phyloP scores from a whole-genome alignment of 805 yeast species.

The Ogataea siamensis region DNA sequence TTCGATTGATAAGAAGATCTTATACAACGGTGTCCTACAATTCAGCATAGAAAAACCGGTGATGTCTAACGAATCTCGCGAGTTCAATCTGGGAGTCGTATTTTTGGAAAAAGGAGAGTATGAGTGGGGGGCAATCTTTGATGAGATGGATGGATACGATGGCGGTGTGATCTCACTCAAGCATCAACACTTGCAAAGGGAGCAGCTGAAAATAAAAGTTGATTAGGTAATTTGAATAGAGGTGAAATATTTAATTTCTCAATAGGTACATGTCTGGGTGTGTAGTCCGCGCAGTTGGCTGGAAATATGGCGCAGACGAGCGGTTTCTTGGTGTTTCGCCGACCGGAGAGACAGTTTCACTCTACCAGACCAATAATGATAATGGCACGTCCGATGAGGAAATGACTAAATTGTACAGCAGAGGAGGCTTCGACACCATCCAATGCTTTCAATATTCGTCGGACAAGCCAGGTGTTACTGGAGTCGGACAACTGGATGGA shows the following conservation, averaged over 20 bases:
- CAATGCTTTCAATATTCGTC: slow-evolving; percentile 66
- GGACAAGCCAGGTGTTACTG: slow-evolving; percentile 54
- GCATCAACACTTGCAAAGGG: slow-evolving; percentile 39
- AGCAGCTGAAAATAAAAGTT: slow-evolving; percentile 34
- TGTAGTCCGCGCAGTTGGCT: slow-evolving; percentile 54
- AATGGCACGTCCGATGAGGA: slow-evolving; percentile 40
- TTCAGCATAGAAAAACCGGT: slow-evolving; percentile 44
- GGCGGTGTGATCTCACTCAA: slow-evolving; percentile 25
- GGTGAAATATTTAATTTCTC: slow-evolving; percentile 2
- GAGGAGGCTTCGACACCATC: slow-evolving; percentile 65
- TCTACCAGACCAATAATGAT: slow-evolving; percentile 53
- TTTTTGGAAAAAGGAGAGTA: slow-evolving; percentile 76
- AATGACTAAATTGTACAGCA: slow-evolving; percentile 48
- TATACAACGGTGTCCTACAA: slow-evolving; percentile 75
- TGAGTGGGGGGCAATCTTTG: slow-evolving; percentile 72
- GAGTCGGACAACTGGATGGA: slow-evolving; percentile 76
- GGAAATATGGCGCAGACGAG: slow-evolving; percentile 59
- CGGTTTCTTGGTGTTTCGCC: slow-evolving; percentile 70
- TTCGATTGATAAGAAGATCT: slow-evolving; percentile 52
- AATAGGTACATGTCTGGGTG: slow-evolving; percentile 62
- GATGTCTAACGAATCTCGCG: slow-evolving; percentile 40
- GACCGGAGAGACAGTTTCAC: slow-evolving; percentile 72
- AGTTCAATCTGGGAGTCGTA: slow-evolving; percentile 53
- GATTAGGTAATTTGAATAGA: slow-evolving; percentile 4
- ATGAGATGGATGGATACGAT: slow-evolving; percentile 36